Evolutionary conservation across 2,329 filamentous ascomycete species (phyloP).

Genomic region (Capronia coronata): DNA sequence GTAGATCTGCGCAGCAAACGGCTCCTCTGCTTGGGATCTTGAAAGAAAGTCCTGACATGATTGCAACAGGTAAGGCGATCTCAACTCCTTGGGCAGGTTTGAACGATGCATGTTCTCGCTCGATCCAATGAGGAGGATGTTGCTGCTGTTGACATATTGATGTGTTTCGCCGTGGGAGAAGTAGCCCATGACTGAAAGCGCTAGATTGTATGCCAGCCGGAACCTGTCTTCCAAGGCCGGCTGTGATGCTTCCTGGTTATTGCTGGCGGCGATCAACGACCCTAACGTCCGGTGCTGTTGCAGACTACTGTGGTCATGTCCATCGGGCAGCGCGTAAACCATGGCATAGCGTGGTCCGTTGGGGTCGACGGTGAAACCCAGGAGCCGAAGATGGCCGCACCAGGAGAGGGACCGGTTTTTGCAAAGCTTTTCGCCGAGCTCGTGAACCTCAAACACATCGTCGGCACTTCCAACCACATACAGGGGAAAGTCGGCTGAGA

Average conservation of each 20-base stretch:
- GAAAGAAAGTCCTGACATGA: slow-evolving; percentile 27
- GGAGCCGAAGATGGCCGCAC: slow-evolving; percentile 35
- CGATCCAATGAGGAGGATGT: slow-evolving; percentile 50
- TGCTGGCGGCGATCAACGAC: slow-evolving; percentile 24
- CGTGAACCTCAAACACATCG: slow-evolving; percentile 25
- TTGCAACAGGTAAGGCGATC: slow-evolving; percentile 24
- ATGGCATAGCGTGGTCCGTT: slow-evolving; percentile 25
- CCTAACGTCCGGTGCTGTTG: slow-evolving; percentile 26
- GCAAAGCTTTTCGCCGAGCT: slow-evolving; percentile 23
- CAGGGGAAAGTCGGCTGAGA: slow-evolving; percentile 19
- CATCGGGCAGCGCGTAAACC: slow-evolving; percentile 27
- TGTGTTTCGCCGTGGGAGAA: slow-evolving; percentile 53
- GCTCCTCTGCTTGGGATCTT: slow-evolving; percentile 30
- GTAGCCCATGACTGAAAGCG: slow-evolving; percentile 51
- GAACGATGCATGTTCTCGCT: slow-evolving; percentile 27
- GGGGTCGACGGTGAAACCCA: slow-evolving; percentile 33
- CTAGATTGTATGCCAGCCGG: slow-evolving; percentile 53
- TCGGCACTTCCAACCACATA: slow-evolving; percentile 24
- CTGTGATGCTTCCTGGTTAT: slow-evolving; percentile 35
- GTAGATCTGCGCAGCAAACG: slow-evolving; percentile 52
- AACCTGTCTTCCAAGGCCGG: slow-evolving; percentile 55
- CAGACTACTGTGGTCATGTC: slow-evolving; percentile 21
- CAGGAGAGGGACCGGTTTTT: slow-evolving; percentile 22
- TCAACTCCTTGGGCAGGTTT: slow-evolving; percentile 33
- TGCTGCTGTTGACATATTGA: slow-evolving; percentile 60